Evolutionary conservation across 306 rosid genomes (phyloP), one percentile per base, ranked within the genome.

Genomic region (Canavalia ensiformis): DNA sequence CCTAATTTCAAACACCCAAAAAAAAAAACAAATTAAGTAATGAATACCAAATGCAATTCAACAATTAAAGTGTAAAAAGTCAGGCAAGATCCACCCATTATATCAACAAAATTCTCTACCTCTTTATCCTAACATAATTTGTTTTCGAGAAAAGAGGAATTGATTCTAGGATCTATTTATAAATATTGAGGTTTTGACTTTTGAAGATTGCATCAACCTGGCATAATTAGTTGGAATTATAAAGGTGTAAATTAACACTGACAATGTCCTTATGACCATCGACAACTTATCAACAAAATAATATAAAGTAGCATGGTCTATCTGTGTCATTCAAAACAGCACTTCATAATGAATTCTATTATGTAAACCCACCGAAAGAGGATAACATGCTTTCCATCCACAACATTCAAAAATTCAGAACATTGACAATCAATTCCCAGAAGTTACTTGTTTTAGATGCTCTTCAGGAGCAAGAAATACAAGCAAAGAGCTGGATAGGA

Each of bases 61-160:
- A 81, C 46, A 54, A 44, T 62, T 46, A 50, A 46, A 72, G 10
- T 30, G 33, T 31, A 51, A 74, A 31, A 9, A 55, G 49, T 41
- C 25, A 37, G 39, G 60, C 35, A 71, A 60, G 49, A 25, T 41
- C 47, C n/a, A 33, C 42, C 37, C 66, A 6, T 59, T 11, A 45
- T 55, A 28, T 55, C 29, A 41, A 7, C 47, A 33, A 0, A 52
- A 46, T 70, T 63, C 58, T 57, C 56, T 55, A 31, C 63, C 75
- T 54, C 45, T 65, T 54, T 63, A 66, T 47, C 75, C 18, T 4
- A 45, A 18, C 46, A 72, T 34, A 13, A 55, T 68, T 79, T 46
- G 68, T 9, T 41, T 66, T n/a, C 6, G 9, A 34, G 54, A 77
- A 3, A 72, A 50, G 3, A 41, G 37, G 33, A 68, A 50, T 25